Base-by-base conservation (phyloP, 2,329 filamentous ascomycete species). In the Calonectria montana region DNA sequence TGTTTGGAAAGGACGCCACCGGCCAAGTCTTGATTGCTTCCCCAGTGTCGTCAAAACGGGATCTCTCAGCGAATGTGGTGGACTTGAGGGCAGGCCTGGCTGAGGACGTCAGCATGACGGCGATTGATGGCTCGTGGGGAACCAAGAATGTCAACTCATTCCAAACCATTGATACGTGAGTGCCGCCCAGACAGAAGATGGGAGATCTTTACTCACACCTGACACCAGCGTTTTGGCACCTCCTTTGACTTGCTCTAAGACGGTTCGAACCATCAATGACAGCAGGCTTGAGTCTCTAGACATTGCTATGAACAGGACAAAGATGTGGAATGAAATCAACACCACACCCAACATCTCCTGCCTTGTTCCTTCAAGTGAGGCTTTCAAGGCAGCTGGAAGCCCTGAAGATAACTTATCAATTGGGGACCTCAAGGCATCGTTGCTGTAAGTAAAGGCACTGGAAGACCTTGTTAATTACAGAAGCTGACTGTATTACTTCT, bases 61-160 rank as follows among this genome's bases (percentile, higher is more conserved):
- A 13, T 29, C 37, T 13, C 29, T 50, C 21, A 12, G 72, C 31
- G 10, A 12, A 71, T 2, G 27, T 41, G 0, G 65, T 78, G 5
- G 67, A 64, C 1, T 15, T 78, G 1, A 47, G 75, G 21, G 74
- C 71, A 0, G 76, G 76, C 7, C 15, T 77, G 62, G 75, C 68
- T 3, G 67, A 78, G 10, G 69, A 78, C n/a, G 67, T 72, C 4
- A 47, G 65, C 25, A 77, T 78, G 76, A 76, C 74, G 6, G 70
- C 72, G 2, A 45, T 78, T 1, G 76, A 78, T 71, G 76, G 75
- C 1, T 41, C 43, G 2, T 78, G 76, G 76, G 76, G 76, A 0
- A 4, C 71, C 0, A 75, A 75, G 15, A 66, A 74, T 1, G 55
- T 48, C 18, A 78, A 75, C 50, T 65, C 67, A 0, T 78, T 77